These are phyloP conservation scores for Henckelia pumila DNA, from an alignment of 257 asterid genomes.

Conservation along the genomic window DNA sequence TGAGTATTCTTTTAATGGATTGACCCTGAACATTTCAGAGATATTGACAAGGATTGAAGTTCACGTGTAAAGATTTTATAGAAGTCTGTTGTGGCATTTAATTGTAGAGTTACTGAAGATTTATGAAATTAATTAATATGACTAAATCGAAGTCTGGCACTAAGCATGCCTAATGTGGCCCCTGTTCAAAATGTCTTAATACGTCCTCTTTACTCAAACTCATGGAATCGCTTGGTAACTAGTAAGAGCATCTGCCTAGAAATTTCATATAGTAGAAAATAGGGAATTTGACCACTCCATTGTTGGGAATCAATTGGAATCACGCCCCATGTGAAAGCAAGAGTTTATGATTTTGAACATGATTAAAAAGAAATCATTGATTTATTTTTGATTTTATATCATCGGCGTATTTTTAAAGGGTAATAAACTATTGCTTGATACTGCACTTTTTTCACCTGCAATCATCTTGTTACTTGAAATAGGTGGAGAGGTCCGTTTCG, in stretches of 20 bases:
- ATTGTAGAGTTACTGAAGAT: neutral
- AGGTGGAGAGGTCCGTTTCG: conserved; percentile 83
- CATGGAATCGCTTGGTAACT: neutral
- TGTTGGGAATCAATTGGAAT: conserved; percentile 18
- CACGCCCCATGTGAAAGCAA: conserved; percentile 5
- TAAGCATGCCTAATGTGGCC: neutral
- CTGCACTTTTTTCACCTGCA: conserved; percentile 9
- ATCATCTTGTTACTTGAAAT: conserved; percentile 32
- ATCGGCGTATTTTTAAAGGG: neutral
- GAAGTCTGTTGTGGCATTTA: conserved; percentile 3
- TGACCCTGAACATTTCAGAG: neutral
- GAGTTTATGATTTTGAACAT: conserved; percentile 3
- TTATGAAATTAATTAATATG: neutral
- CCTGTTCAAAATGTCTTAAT: neutral
- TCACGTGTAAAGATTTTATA: neutral
- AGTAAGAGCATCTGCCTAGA: neutral
- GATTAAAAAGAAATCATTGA: neutral
- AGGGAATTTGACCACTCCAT: neutral
- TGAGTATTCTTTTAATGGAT: neutral
- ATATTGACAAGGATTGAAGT: conserved; percentile 1
- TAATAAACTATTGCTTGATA: neutral
- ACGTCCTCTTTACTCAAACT: neutral
- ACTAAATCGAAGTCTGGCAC: neutral
- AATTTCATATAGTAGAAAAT: neutral
- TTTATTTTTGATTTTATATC: too few relatives aligned